phyloP scores from a whole-genome alignment of 129 eudicot species.

The Saposhnikovia divaricata region DNA sequence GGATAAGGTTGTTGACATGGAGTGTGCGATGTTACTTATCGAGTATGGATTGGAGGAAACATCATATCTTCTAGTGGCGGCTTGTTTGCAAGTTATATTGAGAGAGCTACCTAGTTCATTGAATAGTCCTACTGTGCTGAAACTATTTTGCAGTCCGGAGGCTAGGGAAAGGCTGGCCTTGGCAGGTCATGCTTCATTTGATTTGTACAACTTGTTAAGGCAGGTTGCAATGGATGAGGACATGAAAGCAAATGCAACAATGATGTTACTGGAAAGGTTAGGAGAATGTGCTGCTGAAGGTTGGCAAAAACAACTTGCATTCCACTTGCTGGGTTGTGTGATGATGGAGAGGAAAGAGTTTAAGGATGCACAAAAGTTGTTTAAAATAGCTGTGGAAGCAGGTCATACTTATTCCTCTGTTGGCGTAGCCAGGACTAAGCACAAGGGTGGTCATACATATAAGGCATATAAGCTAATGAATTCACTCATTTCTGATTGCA shows the following conservation, averaged over 20 bases:
- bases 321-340: slow-evolving; percentile 59
- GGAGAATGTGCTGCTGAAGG: slow-evolving; percentile 37
- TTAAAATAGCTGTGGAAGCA: slow-evolving; percentile 41
- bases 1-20: slow-evolving; percentile 36
- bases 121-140: slow-evolving; percentile 32
- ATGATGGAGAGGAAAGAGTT: slow-evolving; percentile 69
- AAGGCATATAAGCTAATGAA: slow-evolving; percentile 52
- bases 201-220: slow-evolving; percentile 39
- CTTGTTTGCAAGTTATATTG: slow-evolving; percentile 60
- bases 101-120: slow-evolving; percentile 48
- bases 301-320: slow-evolving; percentile 57
- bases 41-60: slow-evolving; percentile 63
- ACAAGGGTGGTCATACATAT: slow-evolving; percentile 56
- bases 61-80: slow-evolving; percentile 55
- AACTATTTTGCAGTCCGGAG: slow-evolving; percentile 42
- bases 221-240: slow-evolving; percentile 52
- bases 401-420: slow-evolving; percentile 55
- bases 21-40: slow-evolving; percentile 35
- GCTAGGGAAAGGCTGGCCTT: slow-evolving; percentile 32
- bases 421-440: slow-evolving; percentile 51
- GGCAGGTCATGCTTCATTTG: slow-evolving; percentile 46
- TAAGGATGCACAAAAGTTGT: slow-evolving; percentile 62
- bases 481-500: slow-evolving; percentile 40
- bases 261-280: slow-evolving; percentile 52
- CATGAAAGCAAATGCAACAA: slow-evolving; percentile 54